Evolutionary conservation across 2,329 filamentous ascomycete species (phyloP).

Genomic region (Fusarium sp.): DNA sequence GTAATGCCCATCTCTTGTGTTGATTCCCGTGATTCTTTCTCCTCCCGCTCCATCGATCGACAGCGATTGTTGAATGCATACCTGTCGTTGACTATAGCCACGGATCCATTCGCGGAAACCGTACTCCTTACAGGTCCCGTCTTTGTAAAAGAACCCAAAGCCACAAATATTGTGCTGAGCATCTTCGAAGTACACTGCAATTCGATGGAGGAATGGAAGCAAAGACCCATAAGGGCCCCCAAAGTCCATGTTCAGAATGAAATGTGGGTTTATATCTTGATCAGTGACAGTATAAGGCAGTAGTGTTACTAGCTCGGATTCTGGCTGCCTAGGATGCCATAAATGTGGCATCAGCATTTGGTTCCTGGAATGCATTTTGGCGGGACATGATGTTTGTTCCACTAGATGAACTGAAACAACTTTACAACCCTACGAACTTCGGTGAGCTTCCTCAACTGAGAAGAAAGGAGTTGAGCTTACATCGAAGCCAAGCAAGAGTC

Average conservation of each 20-base stretch:
- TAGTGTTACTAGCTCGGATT: not conserved
- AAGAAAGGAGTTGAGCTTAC: not conserved
- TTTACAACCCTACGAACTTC: not conserved
- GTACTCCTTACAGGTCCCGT: not conserved
- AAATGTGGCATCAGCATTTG: not conserved
- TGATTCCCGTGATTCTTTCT: not conserved
- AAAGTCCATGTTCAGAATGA: slow-evolving; percentile 15
- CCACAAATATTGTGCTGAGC: not conserved
- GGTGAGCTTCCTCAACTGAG: not conserved
- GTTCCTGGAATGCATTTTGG: not conserved
- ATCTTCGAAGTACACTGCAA: not conserved
- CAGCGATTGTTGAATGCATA: slow-evolving; percentile 1
- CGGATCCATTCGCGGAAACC: not conserved
- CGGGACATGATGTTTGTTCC: not conserved
- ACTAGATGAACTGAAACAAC: not conserved
- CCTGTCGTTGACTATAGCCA: not conserved
- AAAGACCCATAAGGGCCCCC: not conserved
- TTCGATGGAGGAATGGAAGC: not conserved
- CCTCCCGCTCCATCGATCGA: slow-evolving; percentile 5
- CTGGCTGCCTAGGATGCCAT: slow-evolving; percentile 1
- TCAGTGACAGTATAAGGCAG: rapidly evolving
- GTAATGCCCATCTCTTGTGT: too few relatives aligned
- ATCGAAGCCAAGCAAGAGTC: slow-evolving; percentile 7
- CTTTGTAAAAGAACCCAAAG: slow-evolving; percentile 5
- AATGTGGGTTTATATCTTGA: not conserved